Percentiles rank a stretch among this genome's conserved stretches.
Conservation (phyloP, 2,329 filamentous ascomycete species). For the Trichoderma koningii region DNA sequence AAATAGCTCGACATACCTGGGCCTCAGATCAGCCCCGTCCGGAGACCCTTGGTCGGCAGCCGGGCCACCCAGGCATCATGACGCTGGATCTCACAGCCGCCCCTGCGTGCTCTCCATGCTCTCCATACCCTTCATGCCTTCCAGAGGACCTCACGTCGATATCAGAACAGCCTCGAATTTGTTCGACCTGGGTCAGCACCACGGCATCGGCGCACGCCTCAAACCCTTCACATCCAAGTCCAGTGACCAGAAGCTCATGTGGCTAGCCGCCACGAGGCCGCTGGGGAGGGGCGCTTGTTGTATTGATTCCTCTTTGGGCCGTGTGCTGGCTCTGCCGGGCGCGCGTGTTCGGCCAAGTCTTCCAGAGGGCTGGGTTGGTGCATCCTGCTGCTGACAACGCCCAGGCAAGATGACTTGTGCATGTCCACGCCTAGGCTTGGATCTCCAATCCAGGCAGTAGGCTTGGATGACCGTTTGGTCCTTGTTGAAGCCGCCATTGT, state of each 20-base stretch:
- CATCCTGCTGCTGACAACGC: background rate
- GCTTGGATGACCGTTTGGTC: background rate
- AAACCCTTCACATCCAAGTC: conserved; percentile 26
- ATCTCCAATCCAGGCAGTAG: background rate
- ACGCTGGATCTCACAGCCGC: conserved; percentile 17
- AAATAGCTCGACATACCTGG: conserved; percentile 16
- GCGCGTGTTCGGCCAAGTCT: background rate
- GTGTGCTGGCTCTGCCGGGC: background rate
- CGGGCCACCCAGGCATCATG: conserved; percentile 11
- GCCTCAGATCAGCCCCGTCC: conserved; percentile 25
- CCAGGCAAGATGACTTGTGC: background rate
- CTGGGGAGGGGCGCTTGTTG: conserved; percentile 19
- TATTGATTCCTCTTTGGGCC: conserved; percentile 19
- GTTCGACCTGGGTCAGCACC: background rate
- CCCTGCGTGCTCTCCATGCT: too few relatives aligned
- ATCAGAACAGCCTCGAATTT: background rate
- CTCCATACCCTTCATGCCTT: background rate
- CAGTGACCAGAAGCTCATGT: conserved; percentile 36
- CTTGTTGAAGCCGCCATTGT: background rate
- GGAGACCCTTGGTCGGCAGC: conserved; percentile 16
- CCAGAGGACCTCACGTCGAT: conserved; percentile 3
- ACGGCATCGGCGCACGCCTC: background rate
- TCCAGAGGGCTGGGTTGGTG: conserved; percentile 6
- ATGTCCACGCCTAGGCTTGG: background rate
- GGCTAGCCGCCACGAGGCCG: conserved; percentile 31